Percentiles rank a stretch among this genome's conserved stretches.
phyloP scores from a whole-genome alignment of 371 early-diverging fungal species.

The Mortierella sp. region DNA sequence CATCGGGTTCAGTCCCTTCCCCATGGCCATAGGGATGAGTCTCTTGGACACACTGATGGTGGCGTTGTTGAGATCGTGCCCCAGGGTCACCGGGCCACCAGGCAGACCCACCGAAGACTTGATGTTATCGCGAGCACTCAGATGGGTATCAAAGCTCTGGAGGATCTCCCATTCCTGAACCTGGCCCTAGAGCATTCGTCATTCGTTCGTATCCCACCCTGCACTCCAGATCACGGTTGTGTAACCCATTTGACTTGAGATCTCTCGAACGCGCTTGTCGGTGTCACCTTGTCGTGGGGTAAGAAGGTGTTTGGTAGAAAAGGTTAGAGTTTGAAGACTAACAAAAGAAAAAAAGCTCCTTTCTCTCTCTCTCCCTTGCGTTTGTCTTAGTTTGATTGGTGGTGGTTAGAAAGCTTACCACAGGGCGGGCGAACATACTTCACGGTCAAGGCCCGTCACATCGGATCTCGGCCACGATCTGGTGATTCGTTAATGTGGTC shows the following conservation, averaged over 20 bases:
- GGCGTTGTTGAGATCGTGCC: constrained; percentile 42
- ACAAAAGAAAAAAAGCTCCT: no score
- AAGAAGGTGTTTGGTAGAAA: not conserved
- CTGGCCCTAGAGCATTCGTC: constrained; percentile 44
- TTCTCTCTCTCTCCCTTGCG: no score
- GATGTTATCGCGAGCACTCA: constrained; percentile 8
- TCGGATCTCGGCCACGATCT: constrained; percentile 78
- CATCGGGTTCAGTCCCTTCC: constrained; percentile 35
- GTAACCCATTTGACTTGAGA: constrained; percentile 65
- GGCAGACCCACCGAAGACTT: constrained; percentile 12
- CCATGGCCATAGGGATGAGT: constrained; percentile 30
- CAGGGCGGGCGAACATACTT: constrained; percentile 54
- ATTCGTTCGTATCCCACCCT: constrained; percentile 55
- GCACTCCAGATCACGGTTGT: constrained; percentile 56
- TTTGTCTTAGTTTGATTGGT: no score
- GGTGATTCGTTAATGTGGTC: constrained; percentile 74
- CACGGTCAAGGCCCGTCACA: constrained; percentile 59
- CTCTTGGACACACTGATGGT: constrained; percentile 31
- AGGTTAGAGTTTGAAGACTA: not conserved
- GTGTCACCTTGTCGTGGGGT: constrained; percentile 57
- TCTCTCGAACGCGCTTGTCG: constrained; percentile 72
- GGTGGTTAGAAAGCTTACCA: constrained; percentile 15
- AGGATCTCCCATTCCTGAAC: constrained; percentile 21
- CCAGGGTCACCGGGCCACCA: constrained; percentile 46
- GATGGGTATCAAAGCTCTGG: constrained; percentile 12